Percentiles rank a stretch among this genome's conserved stretches.
These are phyloP conservation scores for Ceratobasidium sp. DNA, from an alignment of 1,284 basidiomycete genomes.

Conservation along the genomic window DNA sequence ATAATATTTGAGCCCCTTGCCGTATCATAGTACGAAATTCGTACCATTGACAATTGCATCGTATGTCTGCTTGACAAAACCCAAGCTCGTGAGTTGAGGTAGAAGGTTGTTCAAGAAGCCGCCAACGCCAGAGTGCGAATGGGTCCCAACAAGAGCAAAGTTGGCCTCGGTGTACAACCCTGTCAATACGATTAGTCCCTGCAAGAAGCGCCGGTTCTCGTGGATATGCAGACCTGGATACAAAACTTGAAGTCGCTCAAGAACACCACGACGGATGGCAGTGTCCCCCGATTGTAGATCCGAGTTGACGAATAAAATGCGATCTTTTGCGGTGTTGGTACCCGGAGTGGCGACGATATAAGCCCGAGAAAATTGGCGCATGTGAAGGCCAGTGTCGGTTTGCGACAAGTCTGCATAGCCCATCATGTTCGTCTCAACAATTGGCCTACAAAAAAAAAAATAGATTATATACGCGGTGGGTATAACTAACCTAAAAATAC, in stretches of 20 bases:
- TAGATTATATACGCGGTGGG: too few relatives aligned
- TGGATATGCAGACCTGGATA: conserved; percentile 69
- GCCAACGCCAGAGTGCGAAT: conserved; percentile 81
- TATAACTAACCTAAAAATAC: background rate
- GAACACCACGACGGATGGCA: conserved; percentile 75
- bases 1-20: conserved; percentile 70
- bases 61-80: conserved; percentile 64
- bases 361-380: conserved; percentile 71
- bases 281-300: conserved; percentile 74
- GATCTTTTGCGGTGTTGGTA: conserved; percentile 60
- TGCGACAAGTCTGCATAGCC: conserved; percentile 78
- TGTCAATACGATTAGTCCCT: conserved; percentile 61
- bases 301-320: conserved; percentile 80
- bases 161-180: conserved; percentile 75
- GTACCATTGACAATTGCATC: conserved; percentile 52
- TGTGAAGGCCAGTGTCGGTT: conserved; percentile 80
- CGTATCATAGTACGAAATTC: background rate
- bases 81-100: conserved; percentile 78
- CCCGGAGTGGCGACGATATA: conserved; percentile 75
- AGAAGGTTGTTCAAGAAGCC: conserved; percentile 78
- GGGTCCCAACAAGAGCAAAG: conserved; percentile 80
- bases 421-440: conserved; percentile 72
- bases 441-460: conserved; percentile 56
- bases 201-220: background rate
- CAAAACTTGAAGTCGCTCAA: conserved; percentile 64